These are phyloP conservation scores for Rhamnella rubrinervis DNA, from an alignment of 331 rosid species.

Conservation along the genomic window DNA sequence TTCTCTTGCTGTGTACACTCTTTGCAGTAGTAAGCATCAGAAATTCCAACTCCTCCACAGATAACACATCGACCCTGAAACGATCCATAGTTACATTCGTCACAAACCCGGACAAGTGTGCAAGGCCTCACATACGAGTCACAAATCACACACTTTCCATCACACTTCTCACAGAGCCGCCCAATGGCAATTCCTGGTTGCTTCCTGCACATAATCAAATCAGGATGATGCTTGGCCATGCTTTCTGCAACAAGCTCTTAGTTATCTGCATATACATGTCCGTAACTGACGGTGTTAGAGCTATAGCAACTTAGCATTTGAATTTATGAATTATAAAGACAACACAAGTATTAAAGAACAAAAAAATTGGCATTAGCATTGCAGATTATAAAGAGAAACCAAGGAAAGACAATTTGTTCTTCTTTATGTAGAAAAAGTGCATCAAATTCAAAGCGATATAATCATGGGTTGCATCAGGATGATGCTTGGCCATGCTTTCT, in stretches of 20 bases:
- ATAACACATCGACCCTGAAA: constrained; percentile 79
- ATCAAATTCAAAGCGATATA: too few species aligned
- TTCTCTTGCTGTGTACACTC: constrained; percentile 77
- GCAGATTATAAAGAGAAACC: too few species aligned
- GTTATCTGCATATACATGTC: not conserved
- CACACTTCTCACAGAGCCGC: constrained; percentile 54
- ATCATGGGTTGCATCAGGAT: constrained; percentile 6
- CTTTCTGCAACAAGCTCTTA: constrained; percentile 14
- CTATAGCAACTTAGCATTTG: too few species aligned
- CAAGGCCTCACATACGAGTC: constrained; percentile 53
- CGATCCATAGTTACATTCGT: constrained; percentile 56
- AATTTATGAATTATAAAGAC: too few species aligned
- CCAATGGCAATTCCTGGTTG: constrained; percentile 56
- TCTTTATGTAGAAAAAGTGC: too few species aligned
- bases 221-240: constrained; percentile 57
- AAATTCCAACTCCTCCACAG: constrained; percentile 87
- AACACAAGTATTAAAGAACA: too few species aligned
- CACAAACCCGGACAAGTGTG: constrained; percentile 51
- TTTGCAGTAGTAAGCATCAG: constrained; percentile 74
- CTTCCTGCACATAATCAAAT: constrained; percentile 55
- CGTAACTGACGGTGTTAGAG: too few species aligned
- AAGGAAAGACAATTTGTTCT: too few species aligned
- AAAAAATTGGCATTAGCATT: too few species aligned
- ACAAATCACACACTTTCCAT: constrained; percentile 53
- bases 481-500: constrained; percentile 49